Base-by-base conservation (phyloP, 768 basidiomycete genomes). In the Mycena crocata region DNA sequence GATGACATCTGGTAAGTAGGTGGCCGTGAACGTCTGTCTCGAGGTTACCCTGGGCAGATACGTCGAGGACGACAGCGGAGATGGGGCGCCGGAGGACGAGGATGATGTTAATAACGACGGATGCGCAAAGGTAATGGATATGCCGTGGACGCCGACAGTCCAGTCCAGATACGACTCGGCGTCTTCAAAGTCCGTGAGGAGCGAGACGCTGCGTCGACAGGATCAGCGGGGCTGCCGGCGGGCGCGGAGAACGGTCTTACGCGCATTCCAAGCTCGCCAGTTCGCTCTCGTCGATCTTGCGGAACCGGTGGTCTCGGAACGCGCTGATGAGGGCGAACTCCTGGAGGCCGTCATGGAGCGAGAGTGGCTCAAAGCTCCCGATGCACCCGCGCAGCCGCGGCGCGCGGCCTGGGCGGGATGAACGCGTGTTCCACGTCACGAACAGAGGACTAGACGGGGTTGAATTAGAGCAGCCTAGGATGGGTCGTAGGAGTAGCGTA, bases 281-380 rank as follows among this genome's bases (percentile, higher is more conserved):
- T 76, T 99, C 98, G 66, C 83, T 84, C 72, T 84, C 81, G 62
- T 90, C 86, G 73, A 99, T 93, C 79, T 85, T 89, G 71, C 84
- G 85, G 84, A 99, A 99, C 44, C 97, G 87, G 62, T 86, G 83
- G 77, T 99, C 97, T 73, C 90, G 85, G 78, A 98, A 91, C 21
- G 96, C 96, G 75, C 95, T 96, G 77, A 93, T 87, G 63, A 96
- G 85, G 30, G 97, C 97, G 75, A 98, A 99, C 71, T 99, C 94
- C 44, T 87, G 86, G 65, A 99, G 77, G 19, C 95, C 95, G 31
- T 92, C 85, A 62, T 82, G 86, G 31, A 99, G 82, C 14, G 89
- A 79, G 77, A 90, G 84, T 14, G 93, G 85, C 35, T 91, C 89
- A 73, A 99, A 99, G 78, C 88, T 95, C 73, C 97, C 97, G 72